These are phyloP conservation scores for Deuterostichococcus epilithicus DNA, from an alignment of 139 green algal species.

Conservation along the genomic window DNA sequence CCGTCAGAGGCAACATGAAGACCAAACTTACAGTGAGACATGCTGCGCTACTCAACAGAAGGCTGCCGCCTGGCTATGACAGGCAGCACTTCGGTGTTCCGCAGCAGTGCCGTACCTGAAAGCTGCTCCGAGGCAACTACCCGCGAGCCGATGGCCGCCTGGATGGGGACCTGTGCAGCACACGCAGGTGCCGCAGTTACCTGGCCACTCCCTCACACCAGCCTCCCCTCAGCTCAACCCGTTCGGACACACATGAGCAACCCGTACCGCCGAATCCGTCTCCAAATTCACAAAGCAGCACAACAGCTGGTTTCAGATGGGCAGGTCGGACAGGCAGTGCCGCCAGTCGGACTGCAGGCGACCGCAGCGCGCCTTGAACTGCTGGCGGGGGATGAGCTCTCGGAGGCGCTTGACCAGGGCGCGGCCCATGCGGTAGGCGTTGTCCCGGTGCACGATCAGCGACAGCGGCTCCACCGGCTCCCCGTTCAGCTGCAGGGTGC, in stretches of 20 bases:
- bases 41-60: neutral
- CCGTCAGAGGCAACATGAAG: neutral
- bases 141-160: slow-evolving; percentile 85
- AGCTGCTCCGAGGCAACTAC: slow-evolving; percentile 75
- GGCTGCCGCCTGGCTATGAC: neutral
- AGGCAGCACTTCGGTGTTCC: neutral
- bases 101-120: slow-evolving; percentile 1
- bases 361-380: slow-evolving; percentile 75
- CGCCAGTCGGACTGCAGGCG: neutral
- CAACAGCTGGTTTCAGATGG: too few relatives aligned
- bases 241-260: too few relatives aligned
- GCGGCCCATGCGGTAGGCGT: slow-evolving; percentile 58
- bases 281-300: too few relatives aligned
- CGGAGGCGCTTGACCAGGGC: slow-evolving; percentile 87
- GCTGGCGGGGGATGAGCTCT: slow-evolving; percentile 91
- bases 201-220: too few relatives aligned
- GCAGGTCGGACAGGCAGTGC: too few relatives aligned
- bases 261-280: too few relatives aligned
- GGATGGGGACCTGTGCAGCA: slow-evolving; percentile 38
- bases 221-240: too few relatives aligned
- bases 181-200: neutral
- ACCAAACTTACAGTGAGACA: neutral
- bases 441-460: slow-evolving; percentile 78
- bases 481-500: neutral
- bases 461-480: slow-evolving; percentile 73